phyloP scores from a whole-genome alignment of 495 filamentous ascomycete species.

The Xylaria palmicola region DNA sequence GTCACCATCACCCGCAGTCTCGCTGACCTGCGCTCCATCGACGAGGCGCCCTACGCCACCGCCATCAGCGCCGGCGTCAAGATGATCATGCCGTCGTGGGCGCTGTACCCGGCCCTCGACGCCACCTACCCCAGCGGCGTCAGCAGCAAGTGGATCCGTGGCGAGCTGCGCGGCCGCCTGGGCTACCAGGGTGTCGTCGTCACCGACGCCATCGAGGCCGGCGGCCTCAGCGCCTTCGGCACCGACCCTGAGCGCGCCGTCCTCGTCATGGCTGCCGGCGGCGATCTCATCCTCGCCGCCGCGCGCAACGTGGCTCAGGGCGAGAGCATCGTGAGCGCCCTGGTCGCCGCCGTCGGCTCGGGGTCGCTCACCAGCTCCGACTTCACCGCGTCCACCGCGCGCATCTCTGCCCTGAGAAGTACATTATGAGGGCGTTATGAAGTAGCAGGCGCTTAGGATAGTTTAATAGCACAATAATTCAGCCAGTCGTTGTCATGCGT shows the following conservation, averaged over 20 bases:
- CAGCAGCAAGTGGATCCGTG: constrained; percentile 31
- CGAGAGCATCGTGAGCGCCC: constrained; percentile 24
- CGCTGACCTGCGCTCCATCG: constrained; percentile 24
- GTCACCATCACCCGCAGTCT: constrained; percentile 32
- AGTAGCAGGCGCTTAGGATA: background rate
- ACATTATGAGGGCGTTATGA: constrained; percentile 16
- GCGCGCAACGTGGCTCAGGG: constrained; percentile 34
- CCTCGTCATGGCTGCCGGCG: constrained; percentile 31
- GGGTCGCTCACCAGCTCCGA: constrained; percentile 19
- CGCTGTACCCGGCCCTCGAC: constrained; percentile 36
- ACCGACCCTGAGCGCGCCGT: constrained; percentile 24
- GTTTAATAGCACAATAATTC: background rate
- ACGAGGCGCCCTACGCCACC: constrained; percentile 28
- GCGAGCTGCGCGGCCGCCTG: constrained; percentile 32
- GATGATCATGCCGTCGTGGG: constrained; percentile 41
- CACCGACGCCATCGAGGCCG: constrained; percentile 40
- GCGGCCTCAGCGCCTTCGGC: constrained; percentile 30
- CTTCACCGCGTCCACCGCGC: constrained; percentile 22
- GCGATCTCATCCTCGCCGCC: constrained; percentile 37
- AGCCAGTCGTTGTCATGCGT: too few species aligned
- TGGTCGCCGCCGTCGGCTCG: constrained; percentile 27
- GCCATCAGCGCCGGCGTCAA: constrained; percentile 34
- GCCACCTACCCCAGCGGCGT: constrained; percentile 31
- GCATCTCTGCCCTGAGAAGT: constrained; percentile 26
- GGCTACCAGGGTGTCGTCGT: constrained; percentile 36